Evolutionary conservation across 1,284 basidiomycete genomes (phyloP).

Genomic region (Rhodotorula sp.): DNA sequence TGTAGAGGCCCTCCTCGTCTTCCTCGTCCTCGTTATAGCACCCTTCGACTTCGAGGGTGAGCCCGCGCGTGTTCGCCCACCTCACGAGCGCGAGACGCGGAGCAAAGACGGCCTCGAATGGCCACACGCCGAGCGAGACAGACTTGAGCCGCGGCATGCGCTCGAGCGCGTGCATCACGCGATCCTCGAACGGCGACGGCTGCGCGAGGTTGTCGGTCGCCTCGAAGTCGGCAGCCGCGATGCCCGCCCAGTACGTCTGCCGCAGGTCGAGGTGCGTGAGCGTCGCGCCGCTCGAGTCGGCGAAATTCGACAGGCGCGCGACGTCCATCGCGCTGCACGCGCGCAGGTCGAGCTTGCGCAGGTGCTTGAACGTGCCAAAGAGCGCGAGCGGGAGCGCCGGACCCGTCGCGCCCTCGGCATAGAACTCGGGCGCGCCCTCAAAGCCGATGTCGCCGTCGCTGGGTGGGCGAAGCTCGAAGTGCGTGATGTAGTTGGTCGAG

Average conservation of each 20-base stretch:
- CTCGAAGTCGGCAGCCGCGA: background rate
- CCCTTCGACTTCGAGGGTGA: background rate
- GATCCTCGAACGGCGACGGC: background rate
- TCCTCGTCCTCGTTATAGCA: background rate
- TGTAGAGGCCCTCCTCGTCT: too few species aligned
- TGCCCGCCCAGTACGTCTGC: background rate
- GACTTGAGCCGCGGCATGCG: background rate
- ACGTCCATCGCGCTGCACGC: background rate
- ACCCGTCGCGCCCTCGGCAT: background rate
- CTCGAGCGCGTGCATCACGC: background rate
- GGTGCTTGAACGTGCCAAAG: background rate
- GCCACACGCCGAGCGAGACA: background rate
- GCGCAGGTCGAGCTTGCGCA: background rate
- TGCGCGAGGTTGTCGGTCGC: background rate
- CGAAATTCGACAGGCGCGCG: background rate
- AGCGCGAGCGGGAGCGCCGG: background rate
- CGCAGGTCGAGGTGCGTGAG: background rate
- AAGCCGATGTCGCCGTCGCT: too few species aligned
- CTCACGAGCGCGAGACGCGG: background rate
- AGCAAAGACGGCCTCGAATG: background rate
- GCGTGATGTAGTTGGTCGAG: too few species aligned
- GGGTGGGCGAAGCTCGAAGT: too few species aligned
- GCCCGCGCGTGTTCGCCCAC: background rate
- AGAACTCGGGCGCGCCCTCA: background rate
- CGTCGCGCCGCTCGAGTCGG: background rate